Percentiles rank a stretch among this genome's conserved stretches.
Evolutionary conservation across 208 protist genomes (phyloP).

Genomic region (Crithidia bombi): DNA sequence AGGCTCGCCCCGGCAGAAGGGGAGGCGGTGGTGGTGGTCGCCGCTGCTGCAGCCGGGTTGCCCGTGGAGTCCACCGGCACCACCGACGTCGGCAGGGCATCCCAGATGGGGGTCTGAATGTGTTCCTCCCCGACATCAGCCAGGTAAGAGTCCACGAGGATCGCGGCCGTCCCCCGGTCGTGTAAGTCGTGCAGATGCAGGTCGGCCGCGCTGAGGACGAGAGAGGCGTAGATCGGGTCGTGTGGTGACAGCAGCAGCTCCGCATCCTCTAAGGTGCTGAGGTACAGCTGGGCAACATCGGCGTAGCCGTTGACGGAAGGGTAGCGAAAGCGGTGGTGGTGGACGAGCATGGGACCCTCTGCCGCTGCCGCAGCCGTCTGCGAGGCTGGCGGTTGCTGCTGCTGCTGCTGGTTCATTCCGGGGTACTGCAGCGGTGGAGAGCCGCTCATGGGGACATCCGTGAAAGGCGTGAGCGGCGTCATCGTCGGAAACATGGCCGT

Average conservation of each 20-base stretch:
- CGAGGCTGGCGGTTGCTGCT: neutral
- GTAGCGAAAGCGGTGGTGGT: constrained; percentile 76
- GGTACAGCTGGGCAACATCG: constrained; percentile 75
- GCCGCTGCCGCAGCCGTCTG: constrained; percentile 1
- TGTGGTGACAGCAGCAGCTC: constrained; percentile 80
- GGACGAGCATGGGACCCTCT: constrained; percentile 43
- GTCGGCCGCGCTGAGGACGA: constrained; percentile 80
- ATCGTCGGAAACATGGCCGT: constrained; percentile 9
- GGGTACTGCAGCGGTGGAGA: constrained; percentile 6
- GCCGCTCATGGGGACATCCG: constrained; percentile 1
- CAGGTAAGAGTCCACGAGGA: constrained; percentile 61
- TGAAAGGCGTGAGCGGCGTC: constrained; percentile 11
- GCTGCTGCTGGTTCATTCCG: neutral
- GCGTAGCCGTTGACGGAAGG: constrained; percentile 50
- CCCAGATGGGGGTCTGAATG: constrained; percentile 49
- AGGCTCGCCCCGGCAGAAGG: neutral
- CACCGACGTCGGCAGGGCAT: constrained; percentile 21
- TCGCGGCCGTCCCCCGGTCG: constrained; percentile 29
- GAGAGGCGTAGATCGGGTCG: constrained; percentile 82
- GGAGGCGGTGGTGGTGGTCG: neutral
- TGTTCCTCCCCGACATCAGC: constrained; percentile 71
- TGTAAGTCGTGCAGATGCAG: constrained; percentile 45
- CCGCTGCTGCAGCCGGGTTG: neutral
- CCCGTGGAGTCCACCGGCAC: neutral
- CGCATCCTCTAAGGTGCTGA: constrained; percentile 58